phyloP scores from a whole-genome alignment of 129 eudicot species.

The Flaveria ramosissima region DNA sequence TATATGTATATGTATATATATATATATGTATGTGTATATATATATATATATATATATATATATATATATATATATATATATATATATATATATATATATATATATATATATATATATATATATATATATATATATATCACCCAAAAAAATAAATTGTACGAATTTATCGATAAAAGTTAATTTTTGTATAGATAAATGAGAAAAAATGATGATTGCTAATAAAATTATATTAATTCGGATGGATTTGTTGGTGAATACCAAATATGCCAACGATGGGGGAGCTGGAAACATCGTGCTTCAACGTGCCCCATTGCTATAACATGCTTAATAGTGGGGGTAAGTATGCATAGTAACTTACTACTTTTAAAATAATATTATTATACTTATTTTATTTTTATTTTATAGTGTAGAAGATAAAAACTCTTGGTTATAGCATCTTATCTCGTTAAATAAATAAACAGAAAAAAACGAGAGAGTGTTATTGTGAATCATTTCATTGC shows the following conservation, averaged over 20 bases:
- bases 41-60: no score
- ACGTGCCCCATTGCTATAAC: conserved; percentile 56
- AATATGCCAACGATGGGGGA: conserved; percentile 46
- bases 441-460: not conserved
- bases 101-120: no score
- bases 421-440: not conserved
- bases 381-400: not conserved
- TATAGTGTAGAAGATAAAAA: not conserved
- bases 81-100: no score
- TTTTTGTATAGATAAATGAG: not conserved
- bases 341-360: conserved; percentile 5
- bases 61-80: no score
- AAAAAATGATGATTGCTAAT: not conserved
- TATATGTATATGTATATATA: no score
- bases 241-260: conserved; percentile 43
- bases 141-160: not conserved
- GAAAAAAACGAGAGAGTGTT: not conserved
- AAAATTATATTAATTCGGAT: conserved; percentile 22
- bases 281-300: conserved; percentile 84
- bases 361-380: not conserved
- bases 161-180: not conserved
- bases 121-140: no score
- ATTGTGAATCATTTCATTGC: no score
- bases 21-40: no score
- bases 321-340: conserved; percentile 41